Evolutionary conservation across 2,329 filamentous ascomycete species (phyloP), one percentile per base, ranked within the genome.

Genomic region (Aspergillus viridinutans): DNA sequence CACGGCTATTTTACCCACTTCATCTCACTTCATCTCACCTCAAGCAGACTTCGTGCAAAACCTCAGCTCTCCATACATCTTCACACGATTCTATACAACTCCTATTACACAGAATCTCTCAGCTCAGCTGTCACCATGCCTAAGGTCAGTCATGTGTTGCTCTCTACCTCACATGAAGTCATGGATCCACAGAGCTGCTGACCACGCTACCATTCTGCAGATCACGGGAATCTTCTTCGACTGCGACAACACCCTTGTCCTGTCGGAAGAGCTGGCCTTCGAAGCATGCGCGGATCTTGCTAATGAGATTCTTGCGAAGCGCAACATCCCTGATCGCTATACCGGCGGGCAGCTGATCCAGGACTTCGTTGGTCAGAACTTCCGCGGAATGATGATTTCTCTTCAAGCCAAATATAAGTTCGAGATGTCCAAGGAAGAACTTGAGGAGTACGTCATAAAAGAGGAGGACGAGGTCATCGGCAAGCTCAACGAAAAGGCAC

Each of bases 361-460:
- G 66, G 90, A 96, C 78, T 96, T 95, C 69, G 90, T 96, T 66
- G 92, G 92, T 67, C 89, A 94, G 74, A 96, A 95, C 83, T 96
- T 96, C 83, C 90, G 91, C 65, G 90, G 90, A 76, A 96, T 96
- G 90, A 87, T 96, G 77, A 76, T 80, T 58, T 85, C 85, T 59
- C 85, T 96, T 59, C 86, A 92, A 75, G 78, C 85, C 74, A 88
- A 89, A 75, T 86, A 90, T 81, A 80, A 82, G 75, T 93, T 96
- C 76, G 77, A 81, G 53, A 84, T 96, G 76, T 67, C 76, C 26
- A 74, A 81, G 21, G 85, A 84, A 2, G 89, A 95, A 70, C 76
- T 92, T 57, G 86, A 94, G 67, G 73, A 71, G 43, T 95, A 90
- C 72, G 90, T 95, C 61, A 81, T 79, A 66, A 81, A 81, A 66